Conservation (phyloP, 371 early-diverging fungal species). For the Chytridium lagenaria region DNA sequence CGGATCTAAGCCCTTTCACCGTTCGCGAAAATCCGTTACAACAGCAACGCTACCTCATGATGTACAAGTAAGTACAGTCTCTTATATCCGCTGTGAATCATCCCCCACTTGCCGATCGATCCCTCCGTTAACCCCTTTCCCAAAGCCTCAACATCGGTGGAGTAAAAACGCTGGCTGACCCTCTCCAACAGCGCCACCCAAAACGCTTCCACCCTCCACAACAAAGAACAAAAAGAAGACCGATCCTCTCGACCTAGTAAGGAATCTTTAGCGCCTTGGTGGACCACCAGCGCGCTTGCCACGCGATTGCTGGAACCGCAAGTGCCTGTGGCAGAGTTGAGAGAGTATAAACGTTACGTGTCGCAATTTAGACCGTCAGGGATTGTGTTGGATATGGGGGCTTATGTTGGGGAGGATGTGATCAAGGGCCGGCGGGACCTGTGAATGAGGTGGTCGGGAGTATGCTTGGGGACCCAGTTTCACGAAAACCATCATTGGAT, state of each 20-base stretch:
- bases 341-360: slow-evolving; percentile 52
- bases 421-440: neutral
- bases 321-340: slow-evolving; percentile 41
- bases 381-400: slow-evolving; percentile 20
- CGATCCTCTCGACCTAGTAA: neutral
- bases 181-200: slow-evolving; percentile 24
- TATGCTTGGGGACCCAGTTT: too few species aligned
- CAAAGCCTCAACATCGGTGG: slow-evolving; percentile 51
- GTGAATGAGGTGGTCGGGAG: too few species aligned
- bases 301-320: slow-evolving; percentile 48
- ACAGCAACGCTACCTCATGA: slow-evolving; percentile 36
- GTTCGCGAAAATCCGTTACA: slow-evolving; percentile 38
- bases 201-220: neutral
- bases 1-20: slow-evolving; percentile 48
- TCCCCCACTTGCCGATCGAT: too few species aligned
- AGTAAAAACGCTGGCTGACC: slow-evolving; percentile 45
- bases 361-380: slow-evolving; percentile 45
- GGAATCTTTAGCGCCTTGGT: slow-evolving; percentile 36
- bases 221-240: slow-evolving; percentile 2
- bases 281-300: slow-evolving; percentile 48
- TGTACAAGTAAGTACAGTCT: slow-evolving; percentile 35
- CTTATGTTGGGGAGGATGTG: neutral
- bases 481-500: neutral
- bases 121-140: neutral
- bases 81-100: neutral